These are phyloP conservation scores for Irpex lacteus DNA, from an alignment of 1,284 basidiomycete species.

Conservation along the genomic window DNA sequence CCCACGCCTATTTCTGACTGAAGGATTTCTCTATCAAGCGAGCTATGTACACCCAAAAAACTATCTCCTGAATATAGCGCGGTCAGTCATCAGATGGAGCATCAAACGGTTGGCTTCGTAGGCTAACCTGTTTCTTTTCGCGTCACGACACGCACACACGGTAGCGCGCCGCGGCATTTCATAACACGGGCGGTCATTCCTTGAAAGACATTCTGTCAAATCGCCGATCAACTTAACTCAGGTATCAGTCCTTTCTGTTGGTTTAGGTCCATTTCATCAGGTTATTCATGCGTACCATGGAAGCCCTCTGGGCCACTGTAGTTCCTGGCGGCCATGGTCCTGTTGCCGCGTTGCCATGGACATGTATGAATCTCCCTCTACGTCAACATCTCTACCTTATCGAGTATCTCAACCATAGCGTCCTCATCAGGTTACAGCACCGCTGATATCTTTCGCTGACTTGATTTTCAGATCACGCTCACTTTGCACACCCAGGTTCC, in stretches of 20 bases:
- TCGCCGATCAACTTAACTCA: neutral
- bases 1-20: constrained; percentile 1
- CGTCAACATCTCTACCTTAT: neutral
- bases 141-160: neutral
- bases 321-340: neutral
- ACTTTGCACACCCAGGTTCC: too few species aligned
- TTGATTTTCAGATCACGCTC: too few species aligned
- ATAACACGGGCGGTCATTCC: neutral
- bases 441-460: too few species aligned
- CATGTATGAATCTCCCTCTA: neutral
- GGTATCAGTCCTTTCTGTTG: neutral
- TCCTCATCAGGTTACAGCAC: too few species aligned
- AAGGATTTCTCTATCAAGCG: neutral
- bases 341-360: neutral
- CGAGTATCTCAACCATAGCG: neutral
- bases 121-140: neutral
- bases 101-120: neutral
- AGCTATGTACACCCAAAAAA: neutral
- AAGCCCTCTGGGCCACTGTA: neutral
- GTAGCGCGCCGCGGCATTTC: neutral
- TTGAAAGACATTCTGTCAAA: neutral
- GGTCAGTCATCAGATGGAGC: neutral
- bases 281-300: neutral
- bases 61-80: neutral
- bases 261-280: neutral